Conservation (phyloP, 1,284 basidiomycete genomes). For the Austroboletus novae-zelandiae region DNA sequence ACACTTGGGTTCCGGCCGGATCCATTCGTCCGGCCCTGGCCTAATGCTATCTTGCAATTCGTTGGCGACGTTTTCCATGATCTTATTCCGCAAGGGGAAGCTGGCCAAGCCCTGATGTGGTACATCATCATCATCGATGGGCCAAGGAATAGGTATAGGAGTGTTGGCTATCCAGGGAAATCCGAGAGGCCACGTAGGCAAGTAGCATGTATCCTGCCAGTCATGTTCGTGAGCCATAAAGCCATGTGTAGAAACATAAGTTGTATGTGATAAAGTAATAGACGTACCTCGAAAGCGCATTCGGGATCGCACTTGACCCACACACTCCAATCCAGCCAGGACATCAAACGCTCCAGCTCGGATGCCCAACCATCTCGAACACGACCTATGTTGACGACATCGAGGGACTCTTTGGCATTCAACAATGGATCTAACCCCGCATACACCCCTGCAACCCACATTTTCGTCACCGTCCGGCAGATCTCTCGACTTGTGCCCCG, state of each 20-base stretch:
- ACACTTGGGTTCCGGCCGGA: background rate
- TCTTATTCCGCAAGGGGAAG: background rate
- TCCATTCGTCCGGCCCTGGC: background rate
- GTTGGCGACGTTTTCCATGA: background rate
- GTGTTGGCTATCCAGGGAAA: background rate
- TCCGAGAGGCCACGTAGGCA: background rate
- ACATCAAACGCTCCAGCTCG: slow-evolving; percentile 31
- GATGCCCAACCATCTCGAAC: slow-evolving; percentile 24
- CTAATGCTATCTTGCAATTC: background rate
- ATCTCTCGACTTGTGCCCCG: slow-evolving; percentile 42
- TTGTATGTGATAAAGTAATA: background rate
- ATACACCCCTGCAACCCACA: slow-evolving; percentile 43
- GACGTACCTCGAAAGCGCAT: slow-evolving; percentile 34
- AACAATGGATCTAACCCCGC: slow-evolving; percentile 28
- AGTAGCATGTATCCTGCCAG: background rate
- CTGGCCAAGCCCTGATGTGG: background rate
- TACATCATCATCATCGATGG: background rate
- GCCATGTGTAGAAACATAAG: background rate
- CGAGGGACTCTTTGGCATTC: background rate
- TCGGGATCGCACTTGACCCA: slow-evolving; percentile 39
- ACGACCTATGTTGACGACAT: slow-evolving; percentile 1
- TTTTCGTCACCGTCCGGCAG: slow-evolving; percentile 41
- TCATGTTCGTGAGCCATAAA: background rate
- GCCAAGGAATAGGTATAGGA: background rate
- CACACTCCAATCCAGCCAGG: slow-evolving; percentile 43